These are phyloP conservation scores for Aspergillus japonicus DNA, from an alignment of 2,329 filamentous ascomycete genomes.

Conservation along the genomic window DNA sequence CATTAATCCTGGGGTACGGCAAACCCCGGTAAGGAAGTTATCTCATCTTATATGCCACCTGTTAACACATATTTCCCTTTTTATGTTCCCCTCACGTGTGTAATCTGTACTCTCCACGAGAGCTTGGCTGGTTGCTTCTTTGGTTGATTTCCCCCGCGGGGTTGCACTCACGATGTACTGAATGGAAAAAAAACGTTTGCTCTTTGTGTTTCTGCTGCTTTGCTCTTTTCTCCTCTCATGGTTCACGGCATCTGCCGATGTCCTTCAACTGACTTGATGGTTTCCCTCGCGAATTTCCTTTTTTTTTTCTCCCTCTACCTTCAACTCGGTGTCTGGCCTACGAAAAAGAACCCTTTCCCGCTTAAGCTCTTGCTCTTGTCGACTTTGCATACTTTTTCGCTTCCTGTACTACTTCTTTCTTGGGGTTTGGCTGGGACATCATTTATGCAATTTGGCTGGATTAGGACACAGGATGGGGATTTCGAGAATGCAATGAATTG, in stretches of 20 bases:
- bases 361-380: constrained; percentile 20
- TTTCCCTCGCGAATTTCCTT: constrained; percentile 21
- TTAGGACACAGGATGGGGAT: constrained; percentile 19
- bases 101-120: constrained; percentile 44
- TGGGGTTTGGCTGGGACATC: constrained; percentile 24
- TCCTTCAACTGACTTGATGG: constrained; percentile 18
- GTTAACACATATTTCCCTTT: constrained; percentile 11
- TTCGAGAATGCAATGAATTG: constrained; percentile 23
- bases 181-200: constrained; percentile 34
- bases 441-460: constrained; percentile 23
- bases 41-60: constrained; percentile 16
- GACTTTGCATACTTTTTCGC: constrained; percentile 22
- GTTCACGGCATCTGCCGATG: constrained; percentile 21
- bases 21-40: constrained; percentile 13
- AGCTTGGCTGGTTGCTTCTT: constrained; percentile 35
- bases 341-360: constrained; percentile 19
- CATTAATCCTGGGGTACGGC: constrained; percentile 16
- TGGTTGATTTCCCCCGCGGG: constrained; percentile 24
- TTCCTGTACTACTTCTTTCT: constrained; percentile 28
- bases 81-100: constrained; percentile 36
- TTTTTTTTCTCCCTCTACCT: constrained; percentile 17
- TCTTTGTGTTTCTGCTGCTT: constrained; percentile 17
- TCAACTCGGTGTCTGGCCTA: constrained; percentile 19
- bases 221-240: constrained; percentile 18
- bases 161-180: constrained; percentile 38